These are phyloP conservation scores for Ceratopteris richardii DNA, from an alignment of 75 land plant genomes.

Conservation along the genomic window DNA sequence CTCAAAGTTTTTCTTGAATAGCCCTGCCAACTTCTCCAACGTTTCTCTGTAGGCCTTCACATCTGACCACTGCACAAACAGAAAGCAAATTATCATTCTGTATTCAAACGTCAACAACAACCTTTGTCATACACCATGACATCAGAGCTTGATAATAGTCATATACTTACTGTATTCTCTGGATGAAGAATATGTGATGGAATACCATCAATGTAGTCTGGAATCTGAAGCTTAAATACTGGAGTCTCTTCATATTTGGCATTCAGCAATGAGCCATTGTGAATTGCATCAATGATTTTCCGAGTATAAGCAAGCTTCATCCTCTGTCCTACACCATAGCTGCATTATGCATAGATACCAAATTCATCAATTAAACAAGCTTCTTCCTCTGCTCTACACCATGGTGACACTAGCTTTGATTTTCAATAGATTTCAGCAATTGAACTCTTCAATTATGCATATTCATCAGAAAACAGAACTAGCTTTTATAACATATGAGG, in stretches of 20 bases:
- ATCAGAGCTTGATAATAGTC: no score
- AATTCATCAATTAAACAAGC: no score
- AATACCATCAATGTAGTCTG: conserved; percentile 64
- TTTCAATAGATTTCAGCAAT: no score
- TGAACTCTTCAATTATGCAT: no score
- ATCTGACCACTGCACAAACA: conserved; percentile 84
- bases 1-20: conserved; percentile 78
- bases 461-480: no score
- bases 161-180: conserved; percentile 49
- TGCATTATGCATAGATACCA: no score
- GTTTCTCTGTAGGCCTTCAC: conserved; percentile 49
- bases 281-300: conserved; percentile 90
- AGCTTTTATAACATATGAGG: no score
- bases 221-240: conserved; percentile 81
- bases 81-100: no score
- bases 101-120: neutral
- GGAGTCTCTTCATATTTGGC: conserved; percentile 59
- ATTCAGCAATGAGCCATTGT: conserved; percentile 63
- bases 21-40: conserved; percentile 56
- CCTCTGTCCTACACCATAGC: conserved; percentile 77
- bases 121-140: no score
- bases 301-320: conserved; percentile 76
- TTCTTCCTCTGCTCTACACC: no score
- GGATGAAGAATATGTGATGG: conserved; percentile 83
- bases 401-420: no score